Conservation (phyloP, 257 asterid genomes). For the Sherardia arvensis region DNA sequence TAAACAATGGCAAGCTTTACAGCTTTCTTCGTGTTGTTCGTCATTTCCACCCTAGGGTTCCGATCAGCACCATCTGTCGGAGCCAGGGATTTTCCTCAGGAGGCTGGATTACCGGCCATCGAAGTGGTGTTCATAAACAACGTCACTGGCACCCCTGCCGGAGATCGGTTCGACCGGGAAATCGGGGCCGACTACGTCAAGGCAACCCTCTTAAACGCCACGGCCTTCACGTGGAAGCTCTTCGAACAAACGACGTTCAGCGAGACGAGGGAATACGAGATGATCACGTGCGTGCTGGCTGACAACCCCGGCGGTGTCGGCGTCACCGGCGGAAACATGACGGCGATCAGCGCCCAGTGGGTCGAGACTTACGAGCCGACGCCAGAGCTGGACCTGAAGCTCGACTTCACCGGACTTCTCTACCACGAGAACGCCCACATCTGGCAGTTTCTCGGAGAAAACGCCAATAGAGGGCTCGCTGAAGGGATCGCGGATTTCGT, state of each 20-base stretch:
- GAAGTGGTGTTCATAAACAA: conserved; percentile 17
- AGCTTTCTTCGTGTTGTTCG: not conserved
- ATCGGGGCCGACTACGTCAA: conserved; percentile 32
- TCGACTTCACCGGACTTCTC: conserved; percentile 36
- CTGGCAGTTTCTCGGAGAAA: conserved; percentile 60
- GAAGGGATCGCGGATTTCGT: conserved; percentile 59
- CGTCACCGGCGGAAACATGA: conserved; percentile 25
- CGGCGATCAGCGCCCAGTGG: conserved; percentile 52
- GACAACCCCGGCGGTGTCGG: conserved; percentile 47
- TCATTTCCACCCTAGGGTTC: not conserved
- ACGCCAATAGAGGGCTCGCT: conserved; percentile 36
- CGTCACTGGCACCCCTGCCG: conserved; percentile 44
- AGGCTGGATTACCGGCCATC: not conserved
- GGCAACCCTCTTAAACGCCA: conserved; percentile 19
- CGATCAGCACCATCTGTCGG: not conserved
- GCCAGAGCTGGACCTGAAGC: conserved; percentile 26
- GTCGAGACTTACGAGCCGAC: too few relatives aligned
- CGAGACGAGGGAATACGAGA: conserved; percentile 24
- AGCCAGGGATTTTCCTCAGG: too few relatives aligned
- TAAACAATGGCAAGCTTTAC: not conserved
- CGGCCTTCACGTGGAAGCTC: conserved; percentile 27
- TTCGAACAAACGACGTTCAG: conserved; percentile 32
- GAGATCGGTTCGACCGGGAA: conserved; percentile 32
- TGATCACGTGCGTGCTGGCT: conserved; percentile 35
- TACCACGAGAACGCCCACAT: conserved; percentile 24